phyloP scores from a whole-genome alignment of 495 filamentous ascomycete species.

The Cetradonia linearis region DNA sequence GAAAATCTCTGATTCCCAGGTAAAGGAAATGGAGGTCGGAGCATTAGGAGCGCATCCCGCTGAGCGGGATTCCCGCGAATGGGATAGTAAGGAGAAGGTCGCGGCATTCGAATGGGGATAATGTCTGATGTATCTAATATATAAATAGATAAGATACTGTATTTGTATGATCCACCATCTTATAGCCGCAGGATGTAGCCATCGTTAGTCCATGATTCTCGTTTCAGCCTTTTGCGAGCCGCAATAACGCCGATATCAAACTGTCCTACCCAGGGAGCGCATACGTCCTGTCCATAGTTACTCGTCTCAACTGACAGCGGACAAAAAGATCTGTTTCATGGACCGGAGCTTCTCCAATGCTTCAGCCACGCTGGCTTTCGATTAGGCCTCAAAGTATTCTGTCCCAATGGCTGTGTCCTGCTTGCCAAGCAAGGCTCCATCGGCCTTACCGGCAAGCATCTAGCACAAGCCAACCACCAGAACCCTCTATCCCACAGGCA shows the following conservation, averaged over 20 bases:
- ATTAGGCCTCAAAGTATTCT: background rate
- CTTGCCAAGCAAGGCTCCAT: slow-evolving; percentile 12
- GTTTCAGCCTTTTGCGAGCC: background rate
- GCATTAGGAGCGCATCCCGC: background rate
- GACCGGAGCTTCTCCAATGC: slow-evolving; percentile 1
- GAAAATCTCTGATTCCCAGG: background rate
- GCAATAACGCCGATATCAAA: background rate
- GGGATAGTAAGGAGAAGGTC: slow-evolving; percentile 5
- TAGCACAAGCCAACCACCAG: background rate
- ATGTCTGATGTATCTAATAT: background rate
- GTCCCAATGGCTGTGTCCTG: slow-evolving; percentile 15
- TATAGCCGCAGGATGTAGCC: too few relatives aligned
- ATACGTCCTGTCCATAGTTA: slow-evolving; percentile 6
- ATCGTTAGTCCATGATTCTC: background rate
- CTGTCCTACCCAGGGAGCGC: background rate
- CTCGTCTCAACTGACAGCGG: too few relatives aligned
- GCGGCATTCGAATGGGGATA: background rate
- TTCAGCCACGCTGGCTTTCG: slow-evolving; percentile 1
- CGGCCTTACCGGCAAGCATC: slow-evolving; percentile 5
- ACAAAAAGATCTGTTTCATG: background rate
- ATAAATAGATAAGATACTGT: background rate
- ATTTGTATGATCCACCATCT: too few relatives aligned
- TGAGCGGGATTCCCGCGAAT: slow-evolving; percentile 2
- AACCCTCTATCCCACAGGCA: slow-evolving; percentile 3
- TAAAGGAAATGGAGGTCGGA: slow-evolving; percentile 6